phyloP scores from a whole-genome alignment of 768 basidiomycete species.

The Pulveroboletus frians region DNA sequence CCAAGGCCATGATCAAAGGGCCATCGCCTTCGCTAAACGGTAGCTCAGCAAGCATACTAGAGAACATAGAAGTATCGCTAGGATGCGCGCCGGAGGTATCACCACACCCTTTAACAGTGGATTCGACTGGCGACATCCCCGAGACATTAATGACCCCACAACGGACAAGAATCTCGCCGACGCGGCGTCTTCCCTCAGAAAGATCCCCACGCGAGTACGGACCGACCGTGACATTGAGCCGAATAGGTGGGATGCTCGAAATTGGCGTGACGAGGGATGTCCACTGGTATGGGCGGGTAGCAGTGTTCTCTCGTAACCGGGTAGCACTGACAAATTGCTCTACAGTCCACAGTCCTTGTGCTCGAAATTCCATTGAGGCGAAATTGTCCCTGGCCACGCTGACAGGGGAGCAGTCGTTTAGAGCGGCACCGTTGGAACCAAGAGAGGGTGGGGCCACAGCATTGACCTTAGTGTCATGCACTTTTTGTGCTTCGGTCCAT shows the following conservation, averaged over 20 bases:
- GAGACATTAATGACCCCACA: constrained; percentile 15
- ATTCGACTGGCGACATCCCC: background rate
- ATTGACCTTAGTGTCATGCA: constrained; percentile 7
- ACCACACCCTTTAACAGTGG: background rate
- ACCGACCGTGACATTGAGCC: background rate
- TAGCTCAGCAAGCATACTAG: background rate
- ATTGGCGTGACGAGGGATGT: constrained; percentile 4
- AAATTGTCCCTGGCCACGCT: background rate
- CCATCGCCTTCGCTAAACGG: constrained; percentile 2
- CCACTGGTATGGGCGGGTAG: background rate
- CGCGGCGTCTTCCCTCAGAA: constrained; percentile 15
- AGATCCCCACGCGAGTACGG: constrained; percentile 3
- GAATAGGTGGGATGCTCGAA: background rate
- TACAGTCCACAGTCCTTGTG: background rate
- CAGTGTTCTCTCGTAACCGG: background rate
- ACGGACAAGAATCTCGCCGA: constrained; percentile 18
- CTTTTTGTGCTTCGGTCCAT: constrained; percentile 13
- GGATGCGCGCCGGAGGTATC: background rate
- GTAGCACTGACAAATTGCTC: background rate
- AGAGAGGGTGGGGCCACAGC: constrained; percentile 11
- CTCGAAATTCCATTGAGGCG: constrained; percentile 5
- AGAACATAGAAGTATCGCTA: background rate
- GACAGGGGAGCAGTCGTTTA: background rate
- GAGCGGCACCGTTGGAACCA: constrained; percentile 1
- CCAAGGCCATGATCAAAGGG: constrained; percentile 9